A percentile compares a stretch with the other conserved stretches of the same genome.
Evolutionary conservation across 176 grass and related monocot species (phyloP).

Genomic region (Ensete ventricosum): DNA sequence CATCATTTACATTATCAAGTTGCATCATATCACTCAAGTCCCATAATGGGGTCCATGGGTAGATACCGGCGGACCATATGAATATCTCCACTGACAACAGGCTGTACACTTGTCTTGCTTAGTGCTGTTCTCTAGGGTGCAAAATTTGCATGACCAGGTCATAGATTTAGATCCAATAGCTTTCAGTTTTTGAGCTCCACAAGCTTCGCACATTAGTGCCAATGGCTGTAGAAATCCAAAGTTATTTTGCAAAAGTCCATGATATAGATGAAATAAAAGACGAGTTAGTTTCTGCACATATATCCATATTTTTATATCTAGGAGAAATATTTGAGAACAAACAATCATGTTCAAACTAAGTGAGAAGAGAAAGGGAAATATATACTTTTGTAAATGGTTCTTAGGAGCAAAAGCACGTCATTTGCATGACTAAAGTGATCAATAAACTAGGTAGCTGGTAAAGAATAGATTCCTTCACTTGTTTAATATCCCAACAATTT

Average conservation of each 20-base stretch:
- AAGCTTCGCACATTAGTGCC: conserved; percentile 73
- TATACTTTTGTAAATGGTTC: not conserved
- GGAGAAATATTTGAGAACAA: not conserved
- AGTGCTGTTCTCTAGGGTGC: conserved; percentile 65
- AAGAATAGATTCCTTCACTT: no score
- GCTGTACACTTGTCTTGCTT: conserved; percentile 84
- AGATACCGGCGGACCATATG: conserved; percentile 50
- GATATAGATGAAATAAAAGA: not conserved
- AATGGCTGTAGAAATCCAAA: conserved; percentile 38
- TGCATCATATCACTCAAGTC: conserved; percentile 17
- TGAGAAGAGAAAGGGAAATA: not conserved
- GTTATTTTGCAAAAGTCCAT: not conserved
- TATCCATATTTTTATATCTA: not conserved
- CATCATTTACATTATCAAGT: not conserved
- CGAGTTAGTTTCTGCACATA: not conserved
- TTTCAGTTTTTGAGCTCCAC: conserved; percentile 60
- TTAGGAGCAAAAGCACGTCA: not conserved
- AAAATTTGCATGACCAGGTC: conserved; percentile 87
- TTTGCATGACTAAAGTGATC: not conserved
- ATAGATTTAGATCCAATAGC: conserved; percentile 45
- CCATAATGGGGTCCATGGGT: conserved; percentile 35
- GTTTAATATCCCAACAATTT: no score
- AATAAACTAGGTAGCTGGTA: no score
- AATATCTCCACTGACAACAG: conserved; percentile 84
- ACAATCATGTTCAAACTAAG: not conserved